Evolutionary conservation across 2,329 filamentous ascomycete genomes (phyloP).

Genomic region (Aspergillaceae sp.): DNA sequence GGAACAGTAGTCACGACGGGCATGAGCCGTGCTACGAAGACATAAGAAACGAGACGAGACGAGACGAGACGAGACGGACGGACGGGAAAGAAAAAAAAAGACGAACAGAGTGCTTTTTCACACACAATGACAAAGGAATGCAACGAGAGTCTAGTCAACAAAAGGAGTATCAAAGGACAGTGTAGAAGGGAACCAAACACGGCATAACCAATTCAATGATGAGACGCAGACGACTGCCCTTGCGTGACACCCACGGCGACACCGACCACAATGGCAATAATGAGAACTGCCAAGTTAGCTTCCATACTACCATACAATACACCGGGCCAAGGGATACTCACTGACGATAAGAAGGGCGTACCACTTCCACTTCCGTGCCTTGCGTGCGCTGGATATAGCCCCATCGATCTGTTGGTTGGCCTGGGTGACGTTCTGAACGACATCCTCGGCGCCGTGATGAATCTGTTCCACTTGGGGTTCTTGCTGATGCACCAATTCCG

Average conservation of each 20-base stretch:
- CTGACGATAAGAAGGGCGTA: slow-evolving; percentile 71
- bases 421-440: slow-evolving; percentile 73
- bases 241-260: slow-evolving; percentile 42
- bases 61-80: slow-evolving; percentile 14
- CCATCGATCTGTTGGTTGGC: slow-evolving; percentile 73
- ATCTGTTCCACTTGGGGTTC: slow-evolving; percentile 72
- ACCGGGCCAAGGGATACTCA: slow-evolving; percentile 32
- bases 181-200: slow-evolving; percentile 16
- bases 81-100: slow-evolving; percentile 8
- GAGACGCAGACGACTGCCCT: slow-evolving; percentile 4
- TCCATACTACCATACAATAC: not conserved
- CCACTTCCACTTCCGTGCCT: slow-evolving; percentile 91
- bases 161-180: slow-evolving; percentile 6
- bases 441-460: slow-evolving; percentile 78
- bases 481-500: slow-evolving; percentile 76
- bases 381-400: slow-evolving; percentile 73
- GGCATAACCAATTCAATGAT: slow-evolving; percentile 1
- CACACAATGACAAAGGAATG: slow-evolving; percentile 1
- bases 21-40: too few species aligned
- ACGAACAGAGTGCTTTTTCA: slow-evolving; percentile 11
- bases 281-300: slow-evolving; percentile 37
- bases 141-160: not conserved
- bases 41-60: not conserved
- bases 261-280: slow-evolving; percentile 46
- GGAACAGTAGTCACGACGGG: slow-evolving; percentile 2